phyloP scores from a whole-genome alignment of 2,329 filamentous ascomycete species.

The Polychaeton citri region DNA sequence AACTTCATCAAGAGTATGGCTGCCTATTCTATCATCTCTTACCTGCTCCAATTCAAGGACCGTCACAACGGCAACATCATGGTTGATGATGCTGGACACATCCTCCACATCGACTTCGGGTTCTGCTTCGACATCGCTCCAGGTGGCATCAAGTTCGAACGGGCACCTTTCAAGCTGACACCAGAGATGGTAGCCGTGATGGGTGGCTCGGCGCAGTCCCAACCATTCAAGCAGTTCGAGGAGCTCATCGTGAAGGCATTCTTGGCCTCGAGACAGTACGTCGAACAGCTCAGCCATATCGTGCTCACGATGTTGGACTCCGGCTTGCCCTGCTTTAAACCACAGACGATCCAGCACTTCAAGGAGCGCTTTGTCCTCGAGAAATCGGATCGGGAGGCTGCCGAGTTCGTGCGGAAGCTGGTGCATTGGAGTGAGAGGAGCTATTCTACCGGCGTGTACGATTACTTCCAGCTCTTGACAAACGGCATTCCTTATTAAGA shows the following conservation, averaged over 20 bases:
- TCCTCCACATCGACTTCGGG: conserved; percentile 96
- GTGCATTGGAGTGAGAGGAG: conserved; percentile 83
- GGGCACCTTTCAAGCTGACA: conserved; percentile 95
- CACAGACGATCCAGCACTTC: conserved; percentile 86
- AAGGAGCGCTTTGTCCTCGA: conserved; percentile 85
- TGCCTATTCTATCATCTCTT: conserved; percentile 93
- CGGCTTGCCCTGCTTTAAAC: conserved; percentile 94
- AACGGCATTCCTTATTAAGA: conserved; percentile 94
- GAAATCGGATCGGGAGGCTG: conserved; percentile 80
- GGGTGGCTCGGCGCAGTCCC: conserved; percentile 68
- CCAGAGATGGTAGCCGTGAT: conserved; percentile 98
- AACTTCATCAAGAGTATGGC: conserved; percentile 99
- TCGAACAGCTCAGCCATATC: conserved; percentile 78
- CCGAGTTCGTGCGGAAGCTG: conserved; percentile 81
- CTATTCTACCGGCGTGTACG: conserved; percentile 87
- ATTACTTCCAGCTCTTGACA: conserved; percentile 93
- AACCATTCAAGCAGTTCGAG: conserved; percentile 91
- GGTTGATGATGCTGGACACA: conserved; percentile 94
- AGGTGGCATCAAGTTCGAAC: conserved; percentile 92
- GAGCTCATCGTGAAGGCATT: conserved; percentile 94
- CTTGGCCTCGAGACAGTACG: conserved; percentile 72
- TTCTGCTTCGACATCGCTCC: conserved; percentile 99
- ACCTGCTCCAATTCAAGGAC: conserved; percentile 96
- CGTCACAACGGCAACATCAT: conserved; percentile 99
- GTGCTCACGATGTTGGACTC: conserved; percentile 93